Conservation (phyloP, 2,329 filamentous ascomycete genomes). For the Geosmithia putterillii region DNA sequence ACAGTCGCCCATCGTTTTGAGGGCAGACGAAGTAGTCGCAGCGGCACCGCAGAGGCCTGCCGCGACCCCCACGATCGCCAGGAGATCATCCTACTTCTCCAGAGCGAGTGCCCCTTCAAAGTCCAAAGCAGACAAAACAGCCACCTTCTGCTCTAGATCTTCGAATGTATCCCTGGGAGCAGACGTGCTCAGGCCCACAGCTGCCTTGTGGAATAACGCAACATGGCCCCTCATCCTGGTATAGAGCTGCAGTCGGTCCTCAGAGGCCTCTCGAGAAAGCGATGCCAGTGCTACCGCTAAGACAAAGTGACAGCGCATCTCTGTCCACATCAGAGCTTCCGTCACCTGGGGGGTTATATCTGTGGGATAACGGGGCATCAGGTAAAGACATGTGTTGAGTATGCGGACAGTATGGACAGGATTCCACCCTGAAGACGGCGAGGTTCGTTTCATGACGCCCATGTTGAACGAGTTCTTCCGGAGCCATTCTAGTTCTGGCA, state of each 20-base stretch:
- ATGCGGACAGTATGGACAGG: constrained; percentile 43
- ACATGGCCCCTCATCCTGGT: constrained; percentile 47
- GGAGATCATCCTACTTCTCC: constrained; percentile 54
- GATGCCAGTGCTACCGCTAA: constrained; percentile 37
- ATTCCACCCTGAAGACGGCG: constrained; percentile 26
- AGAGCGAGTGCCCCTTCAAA: constrained; percentile 63
- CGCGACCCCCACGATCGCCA: constrained; percentile 43
- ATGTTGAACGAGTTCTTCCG: constrained; percentile 72
- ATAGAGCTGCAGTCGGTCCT: constrained; percentile 47
- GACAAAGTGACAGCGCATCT: constrained; percentile 62
- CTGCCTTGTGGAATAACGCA: constrained; percentile 37
- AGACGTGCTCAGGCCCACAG: constrained; percentile 17
- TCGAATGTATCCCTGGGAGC: constrained; percentile 25
- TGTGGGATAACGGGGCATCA: constrained; percentile 37
- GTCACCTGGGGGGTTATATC: constrained; percentile 26
- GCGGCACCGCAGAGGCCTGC: constrained; percentile 23
- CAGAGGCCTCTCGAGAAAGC: constrained; percentile 37
- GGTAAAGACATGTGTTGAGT: constrained; percentile 35
- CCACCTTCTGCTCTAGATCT: constrained; percentile 50
- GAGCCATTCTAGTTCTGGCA: constrained; percentile 70
- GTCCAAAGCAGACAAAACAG: constrained; percentile 60
- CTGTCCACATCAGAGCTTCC: constrained; percentile 42
- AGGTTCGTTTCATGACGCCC: constrained; percentile 46
- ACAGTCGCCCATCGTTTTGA: constrained; percentile 55
- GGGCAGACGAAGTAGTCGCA: constrained; percentile 21